These are phyloP conservation scores for Penicillium canariense DNA, from an alignment of 495 filamentous ascomycete species.

Conservation along the genomic window DNA sequence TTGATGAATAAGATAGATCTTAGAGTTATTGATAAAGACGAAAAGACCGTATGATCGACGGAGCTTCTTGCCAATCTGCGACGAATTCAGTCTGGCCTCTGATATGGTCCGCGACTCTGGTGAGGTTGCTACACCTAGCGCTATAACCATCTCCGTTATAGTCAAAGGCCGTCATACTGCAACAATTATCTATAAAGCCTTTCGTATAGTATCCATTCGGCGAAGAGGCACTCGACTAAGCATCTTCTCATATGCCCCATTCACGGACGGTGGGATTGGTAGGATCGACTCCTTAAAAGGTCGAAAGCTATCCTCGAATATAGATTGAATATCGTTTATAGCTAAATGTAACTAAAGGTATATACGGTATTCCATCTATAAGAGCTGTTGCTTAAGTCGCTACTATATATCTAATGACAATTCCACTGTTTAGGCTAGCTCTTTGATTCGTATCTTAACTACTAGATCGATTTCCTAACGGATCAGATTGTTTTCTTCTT, in stretches of 20 bases:
- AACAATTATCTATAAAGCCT: constrained; percentile 37
- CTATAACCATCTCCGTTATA: constrained; percentile 37
- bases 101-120: not conserved
- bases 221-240: constrained; percentile 19
- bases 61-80: constrained; percentile 13
- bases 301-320: constrained; percentile 19
- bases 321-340: constrained; percentile 21
- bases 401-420: constrained; percentile 8
- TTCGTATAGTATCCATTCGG: constrained; percentile 14
- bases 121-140: constrained; percentile 26
- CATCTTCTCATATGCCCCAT: constrained; percentile 29
- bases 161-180: constrained; percentile 34
- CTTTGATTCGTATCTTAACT: constrained; percentile 25
- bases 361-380: constrained; percentile 31
- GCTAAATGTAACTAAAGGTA: constrained; percentile 37
- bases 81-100: not conserved
- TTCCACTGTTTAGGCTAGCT: constrained; percentile 15
- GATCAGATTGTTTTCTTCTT: constrained; percentile 35
- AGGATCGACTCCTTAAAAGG: constrained; percentile 17
- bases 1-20: constrained; percentile 35
- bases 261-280: constrained; percentile 20
- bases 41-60: constrained; percentile 39
- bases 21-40: constrained; percentile 35
- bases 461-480: constrained; percentile 38
- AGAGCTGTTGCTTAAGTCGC: constrained; percentile 19